Evolutionary conservation across 2,329 filamentous ascomycete species (phyloP).

Genomic region (Penicillium sp.): DNA sequence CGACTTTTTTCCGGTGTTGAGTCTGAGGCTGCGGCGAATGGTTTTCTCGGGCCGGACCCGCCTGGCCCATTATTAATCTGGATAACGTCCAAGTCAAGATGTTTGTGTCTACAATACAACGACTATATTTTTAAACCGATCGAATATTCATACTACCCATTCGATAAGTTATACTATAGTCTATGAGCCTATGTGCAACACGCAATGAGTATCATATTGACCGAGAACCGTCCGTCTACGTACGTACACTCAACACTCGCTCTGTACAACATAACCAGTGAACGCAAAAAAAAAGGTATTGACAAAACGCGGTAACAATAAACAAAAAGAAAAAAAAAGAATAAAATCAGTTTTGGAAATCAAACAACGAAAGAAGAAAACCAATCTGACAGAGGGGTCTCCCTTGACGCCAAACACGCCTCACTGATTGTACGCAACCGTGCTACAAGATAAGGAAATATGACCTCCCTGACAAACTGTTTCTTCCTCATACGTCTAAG

Average conservation of each 20-base stretch:
- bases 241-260: conserved; percentile 2
- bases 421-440: conserved; percentile 1
- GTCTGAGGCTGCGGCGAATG: conserved; percentile 1
- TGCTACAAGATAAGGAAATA: conserved; percentile 9
- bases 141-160: neutral
- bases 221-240: neutral
- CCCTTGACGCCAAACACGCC: neutral
- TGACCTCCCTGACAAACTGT: neutral
- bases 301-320: neutral
- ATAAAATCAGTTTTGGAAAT: neutral
- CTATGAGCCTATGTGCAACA: neutral
- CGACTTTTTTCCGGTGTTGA: conserved; percentile 5
- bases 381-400: neutral
- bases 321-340: neutral
- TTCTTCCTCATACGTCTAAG: neutral
- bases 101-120: no score
- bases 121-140: neutral
- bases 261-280: conserved; percentile 1
- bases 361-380: conserved; percentile 1
- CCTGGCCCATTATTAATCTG: neutral
- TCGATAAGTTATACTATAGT: neutral
- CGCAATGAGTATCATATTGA: neutral
- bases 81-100: neutral
- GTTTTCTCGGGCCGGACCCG: conserved; percentile 6
- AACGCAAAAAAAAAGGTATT: conserved; percentile 1